A percentile compares a stretch with the other conserved stretches of the same genome.
Conservation (phyloP, 305 asterid genomes). For the Euphrasia arctica region DNA sequence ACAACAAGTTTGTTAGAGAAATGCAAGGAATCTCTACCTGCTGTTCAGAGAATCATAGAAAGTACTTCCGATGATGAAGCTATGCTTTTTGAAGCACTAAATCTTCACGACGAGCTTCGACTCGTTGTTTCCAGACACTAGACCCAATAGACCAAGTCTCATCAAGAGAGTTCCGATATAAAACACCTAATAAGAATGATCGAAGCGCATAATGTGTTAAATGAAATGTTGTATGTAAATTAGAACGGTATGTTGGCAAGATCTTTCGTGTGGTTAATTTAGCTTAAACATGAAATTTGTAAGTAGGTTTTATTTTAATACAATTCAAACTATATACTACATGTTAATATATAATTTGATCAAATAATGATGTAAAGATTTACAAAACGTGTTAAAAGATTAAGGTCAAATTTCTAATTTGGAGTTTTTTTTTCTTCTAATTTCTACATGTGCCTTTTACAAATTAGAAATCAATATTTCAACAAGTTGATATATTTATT, state of each 20-base stretch:
- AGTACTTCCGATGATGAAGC: conserved; percentile 78
- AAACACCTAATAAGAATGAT: neutral
- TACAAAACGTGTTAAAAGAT: too few relatives aligned
- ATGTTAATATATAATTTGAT: too few relatives aligned
- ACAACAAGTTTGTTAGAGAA: conserved; percentile 65
- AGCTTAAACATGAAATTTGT: too few relatives aligned
- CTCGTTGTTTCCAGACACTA: conserved; percentile 45
- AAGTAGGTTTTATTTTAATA: too few relatives aligned
- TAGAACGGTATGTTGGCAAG: neutral
- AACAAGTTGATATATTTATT: neutral
- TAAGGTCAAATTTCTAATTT: too few relatives aligned
- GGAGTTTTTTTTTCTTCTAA: too few relatives aligned
- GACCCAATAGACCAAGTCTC: too few relatives aligned
- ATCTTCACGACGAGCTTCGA: conserved; percentile 86
- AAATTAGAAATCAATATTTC: too few relatives aligned
- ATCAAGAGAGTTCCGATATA: too few relatives aligned
- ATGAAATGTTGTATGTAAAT: neutral
- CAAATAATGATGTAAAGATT: too few relatives aligned
- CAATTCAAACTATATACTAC: too few relatives aligned
- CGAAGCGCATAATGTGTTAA: neutral
- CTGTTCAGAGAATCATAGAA: conserved; percentile 67
- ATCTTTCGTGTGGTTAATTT: neutral
- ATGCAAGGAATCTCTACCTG: conserved; percentile 72
- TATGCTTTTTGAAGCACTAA: conserved; percentile 82
- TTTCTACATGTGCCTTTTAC: too few relatives aligned